A percentile compares a stretch with the other conserved stretches of the same genome.
Conservation (phyloP, 495 filamentous ascomycete species). For the Penicillium verhagenii region DNA sequence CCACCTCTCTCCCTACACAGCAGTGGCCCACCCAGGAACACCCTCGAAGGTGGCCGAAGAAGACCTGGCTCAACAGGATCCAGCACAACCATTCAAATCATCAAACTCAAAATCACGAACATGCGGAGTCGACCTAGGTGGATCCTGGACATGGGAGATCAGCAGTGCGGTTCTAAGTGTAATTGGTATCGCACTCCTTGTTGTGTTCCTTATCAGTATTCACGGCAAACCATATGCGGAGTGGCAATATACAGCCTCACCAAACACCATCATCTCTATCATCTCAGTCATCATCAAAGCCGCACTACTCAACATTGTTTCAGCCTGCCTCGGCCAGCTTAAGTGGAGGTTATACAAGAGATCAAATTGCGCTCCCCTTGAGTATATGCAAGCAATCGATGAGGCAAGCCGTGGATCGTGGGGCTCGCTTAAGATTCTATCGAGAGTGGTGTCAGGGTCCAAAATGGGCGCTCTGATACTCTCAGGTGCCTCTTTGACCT, state of each 20-base stretch:
- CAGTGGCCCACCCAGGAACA: too few species aligned
- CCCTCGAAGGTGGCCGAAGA: too few species aligned
- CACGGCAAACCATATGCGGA: background rate
- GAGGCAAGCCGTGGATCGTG: slow-evolving; percentile 11
- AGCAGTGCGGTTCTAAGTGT: background rate
- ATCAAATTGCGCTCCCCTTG: background rate
- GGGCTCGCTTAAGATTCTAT: slow-evolving; percentile 2
- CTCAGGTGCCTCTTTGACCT: background rate
- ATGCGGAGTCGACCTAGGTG: too few species aligned
- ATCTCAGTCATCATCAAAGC: slow-evolving; percentile 4
- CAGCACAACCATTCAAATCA: too few species aligned
- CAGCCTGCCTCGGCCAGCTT: slow-evolving; percentile 10
- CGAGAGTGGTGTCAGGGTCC: background rate
- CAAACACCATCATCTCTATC: slow-evolving; percentile 7
- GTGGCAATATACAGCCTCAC: slow-evolving; percentile 9
- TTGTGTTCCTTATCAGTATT: slow-evolving; percentile 3
- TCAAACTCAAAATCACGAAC: too few species aligned
- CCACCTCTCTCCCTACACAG: too few species aligned
- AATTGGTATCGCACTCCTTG: background rate
- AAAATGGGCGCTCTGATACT: background rate
- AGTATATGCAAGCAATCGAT: slow-evolving; percentile 6
- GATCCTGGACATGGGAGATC: slow-evolving; percentile 11
- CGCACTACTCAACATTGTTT: slow-evolving; percentile 2
- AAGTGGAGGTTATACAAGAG: slow-evolving; percentile 5
- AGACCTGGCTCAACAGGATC: too few species aligned